phyloP scores from a whole-genome alignment of 2,329 filamentous ascomycete genomes.

The Stagonosporopsis cucurbitacearum region DNA sequence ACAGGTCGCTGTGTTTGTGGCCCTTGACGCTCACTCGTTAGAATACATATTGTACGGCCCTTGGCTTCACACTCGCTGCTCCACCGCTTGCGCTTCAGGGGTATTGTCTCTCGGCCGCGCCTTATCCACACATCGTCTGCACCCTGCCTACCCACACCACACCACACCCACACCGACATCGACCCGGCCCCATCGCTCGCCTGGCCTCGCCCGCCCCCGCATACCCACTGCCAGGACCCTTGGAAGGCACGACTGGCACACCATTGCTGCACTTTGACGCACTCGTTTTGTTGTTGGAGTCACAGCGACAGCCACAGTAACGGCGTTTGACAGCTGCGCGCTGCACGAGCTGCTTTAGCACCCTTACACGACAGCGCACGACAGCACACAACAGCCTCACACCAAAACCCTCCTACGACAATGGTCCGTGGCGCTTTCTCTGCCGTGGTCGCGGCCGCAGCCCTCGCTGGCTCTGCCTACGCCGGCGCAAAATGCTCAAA shows the following conservation, averaged over 20 bases:
- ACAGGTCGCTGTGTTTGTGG: no score
- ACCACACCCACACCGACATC: no score
- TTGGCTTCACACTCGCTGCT: no score
- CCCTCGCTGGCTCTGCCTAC: slow-evolving; percentile 34
- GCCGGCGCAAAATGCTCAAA: slow-evolving; percentile 50
- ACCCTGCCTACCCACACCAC: no score
- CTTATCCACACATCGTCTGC: no score
- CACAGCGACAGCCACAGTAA: slow-evolving; percentile 3
- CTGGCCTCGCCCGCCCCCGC: slow-evolving; percentile 7
- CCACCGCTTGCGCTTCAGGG: no score
- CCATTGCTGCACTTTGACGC: neutral
- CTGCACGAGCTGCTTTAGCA: slow-evolving; percentile 28
- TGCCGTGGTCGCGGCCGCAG: slow-evolving; percentile 38
- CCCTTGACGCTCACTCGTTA: no score
- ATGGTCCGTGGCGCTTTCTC: slow-evolving; percentile 42
- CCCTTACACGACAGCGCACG: slow-evolving; percentile 46
- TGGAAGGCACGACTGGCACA: slow-evolving; percentile 1
- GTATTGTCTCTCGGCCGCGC: no score
- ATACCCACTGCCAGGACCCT: slow-evolving; percentile 3
- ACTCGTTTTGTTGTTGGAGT: neutral
- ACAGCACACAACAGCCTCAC: slow-evolving; percentile 43
- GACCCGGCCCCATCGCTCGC: slow-evolving; percentile 12
- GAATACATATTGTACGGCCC: no score
- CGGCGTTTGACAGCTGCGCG: slow-evolving; percentile 32
- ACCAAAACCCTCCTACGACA: slow-evolving; percentile 34